A percentile compares a stretch with the other conserved stretches of the same genome.
phyloP scores from a whole-genome alignment of 2,329 filamentous ascomycete genomes.

The Colletotrichum ledebouriae region DNA sequence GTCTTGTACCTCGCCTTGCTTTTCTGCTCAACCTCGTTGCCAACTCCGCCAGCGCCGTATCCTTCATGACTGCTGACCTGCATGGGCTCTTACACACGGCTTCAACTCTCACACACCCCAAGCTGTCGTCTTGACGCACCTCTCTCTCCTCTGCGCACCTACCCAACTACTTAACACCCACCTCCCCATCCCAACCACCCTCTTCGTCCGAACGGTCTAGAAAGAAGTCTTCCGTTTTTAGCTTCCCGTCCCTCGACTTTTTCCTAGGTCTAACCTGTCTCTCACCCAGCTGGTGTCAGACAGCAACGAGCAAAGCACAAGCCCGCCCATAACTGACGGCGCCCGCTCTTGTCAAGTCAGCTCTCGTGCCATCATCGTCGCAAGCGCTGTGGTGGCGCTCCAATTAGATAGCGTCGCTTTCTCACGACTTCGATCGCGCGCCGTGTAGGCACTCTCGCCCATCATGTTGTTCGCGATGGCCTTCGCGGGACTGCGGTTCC shows the following conservation, averaged over 20 bases:
- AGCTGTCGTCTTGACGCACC: constrained; percentile 17
- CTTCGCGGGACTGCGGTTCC: constrained; percentile 73
- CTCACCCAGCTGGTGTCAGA: constrained; percentile 14
- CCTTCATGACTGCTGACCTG: constrained; percentile 22
- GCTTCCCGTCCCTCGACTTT: constrained; percentile 6
- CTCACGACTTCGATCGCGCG: background rate
- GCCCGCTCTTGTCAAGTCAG: constrained; percentile 1
- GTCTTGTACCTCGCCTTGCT: constrained; percentile 9
- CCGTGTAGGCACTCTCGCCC: constrained; percentile 41
- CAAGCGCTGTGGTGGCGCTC: constrained; percentile 20
- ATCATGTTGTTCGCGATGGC: constrained; percentile 74
- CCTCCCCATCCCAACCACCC: constrained; percentile 36
- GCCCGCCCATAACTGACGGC: constrained; percentile 1
- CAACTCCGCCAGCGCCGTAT: background rate
- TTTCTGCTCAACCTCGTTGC: constrained; percentile 12
- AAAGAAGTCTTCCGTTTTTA: constrained; percentile 5
- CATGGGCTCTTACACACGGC: constrained; percentile 10
- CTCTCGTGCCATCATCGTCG: constrained; percentile 7
- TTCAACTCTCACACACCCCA: background rate
- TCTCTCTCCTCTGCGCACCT: background rate
- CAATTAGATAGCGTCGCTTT: constrained; percentile 13
- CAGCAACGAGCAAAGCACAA: constrained; percentile 10
- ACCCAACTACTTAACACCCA: constrained; percentile 28
- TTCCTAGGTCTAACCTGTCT: background rate
- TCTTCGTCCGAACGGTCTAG: constrained; percentile 23